A percentile compares a stretch with the other conserved stretches of the same genome.
These are phyloP conservation scores for Ogataea methanolica DNA, from an alignment of 805 yeast genomes.

Conservation along the genomic window DNA sequence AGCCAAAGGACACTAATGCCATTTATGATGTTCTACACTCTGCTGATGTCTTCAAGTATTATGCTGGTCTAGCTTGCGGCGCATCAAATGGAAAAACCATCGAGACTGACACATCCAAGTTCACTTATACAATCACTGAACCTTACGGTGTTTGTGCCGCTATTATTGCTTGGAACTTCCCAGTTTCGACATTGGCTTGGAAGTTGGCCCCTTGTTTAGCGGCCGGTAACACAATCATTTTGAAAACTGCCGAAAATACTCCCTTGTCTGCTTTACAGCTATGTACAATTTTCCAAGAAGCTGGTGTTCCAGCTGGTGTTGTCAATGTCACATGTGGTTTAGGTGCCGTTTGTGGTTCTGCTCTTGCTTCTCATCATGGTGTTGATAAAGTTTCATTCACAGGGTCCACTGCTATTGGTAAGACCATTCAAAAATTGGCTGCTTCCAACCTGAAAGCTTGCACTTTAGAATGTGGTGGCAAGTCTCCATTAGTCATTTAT, in stretches of 20 bases:
- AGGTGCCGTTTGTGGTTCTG: slow-evolving; percentile 57
- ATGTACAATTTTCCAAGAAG: slow-evolving; percentile 48
- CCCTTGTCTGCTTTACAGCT: slow-evolving; percentile 61
- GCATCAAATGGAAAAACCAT: slow-evolving; percentile 55
- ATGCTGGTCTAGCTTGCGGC: slow-evolving; percentile 76
- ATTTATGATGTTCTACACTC: slow-evolving; percentile 55
- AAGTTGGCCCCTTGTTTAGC: slow-evolving; percentile 65
- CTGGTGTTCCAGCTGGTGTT: slow-evolving; percentile 63
- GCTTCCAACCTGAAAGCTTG: slow-evolving; percentile 85
- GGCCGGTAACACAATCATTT: slow-evolving; percentile 59
- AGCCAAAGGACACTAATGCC: slow-evolving; percentile 49
- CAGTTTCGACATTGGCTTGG: slow-evolving; percentile 65
- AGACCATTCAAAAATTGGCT: slow-evolving; percentile 73
- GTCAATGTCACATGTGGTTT: slow-evolving; percentile 59
- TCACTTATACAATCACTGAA: slow-evolving; percentile 60
- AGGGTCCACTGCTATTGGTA: slow-evolving; percentile 71
- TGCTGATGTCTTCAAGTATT: slow-evolving; percentile 53
- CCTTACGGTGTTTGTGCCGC: slow-evolving; percentile 71
- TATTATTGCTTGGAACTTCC: slow-evolving; percentile 72
- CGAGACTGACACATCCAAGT: slow-evolving; percentile 52
- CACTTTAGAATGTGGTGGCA: slow-evolving; percentile 94
- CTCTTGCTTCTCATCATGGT: slow-evolving; percentile 51
- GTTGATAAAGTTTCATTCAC: slow-evolving; percentile 64
- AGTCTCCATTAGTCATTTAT: slow-evolving; percentile 87
- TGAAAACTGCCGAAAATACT: slow-evolving; percentile 63